Evolutionary conservation across 2,329 filamentous ascomycete species (phyloP), one percentile per base, ranked within the genome.

Genomic region (Fusarium denticulatum): DNA sequence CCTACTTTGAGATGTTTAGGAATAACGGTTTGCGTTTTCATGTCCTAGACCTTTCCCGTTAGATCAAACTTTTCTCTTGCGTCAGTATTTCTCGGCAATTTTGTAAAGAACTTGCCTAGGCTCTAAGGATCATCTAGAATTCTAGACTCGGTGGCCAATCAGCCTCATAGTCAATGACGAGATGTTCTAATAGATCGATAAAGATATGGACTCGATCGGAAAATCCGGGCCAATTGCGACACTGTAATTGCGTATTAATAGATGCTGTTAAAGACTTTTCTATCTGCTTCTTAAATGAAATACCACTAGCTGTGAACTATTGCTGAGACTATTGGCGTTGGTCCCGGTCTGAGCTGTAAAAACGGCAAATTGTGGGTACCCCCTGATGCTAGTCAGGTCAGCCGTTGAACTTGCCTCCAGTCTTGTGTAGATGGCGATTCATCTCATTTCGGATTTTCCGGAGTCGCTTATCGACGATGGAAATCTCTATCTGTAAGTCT

Each of bases 81-180:
- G n/a, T n/a, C n/a, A n/a, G n/a, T n/a, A n/a, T n/a, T n/a, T n/a
- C n/a, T n/a, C n/a, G n/a, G n/a, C n/a, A n/a, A n/a, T n/a, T n/a
- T n/a, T n/a, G n/a, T n/a, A n/a, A 5, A 15, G 7, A 34, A 32
- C 32, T 32, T 6, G 7, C 7, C 14, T 15, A 36, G 34, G 12
- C 18, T 8, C 13, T 28, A 0, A 0, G 5, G 11, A 28, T 28
- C 0, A 28, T 2, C 18, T 28, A 28, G 24, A 46, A n/a, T n/a
- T n/a, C n/a, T n/a, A n/a, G n/a, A n/a, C n/a, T 5, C 2, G 6
- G 22, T n/a, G 11, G 47, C 22, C 7, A 14, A 9, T 6, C 3
- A 50, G 22, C 5, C 47, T 32, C 11, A 8, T 20, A 15, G 13
- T 32, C 3, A 11, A 18, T 32, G 6, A n/a, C 28, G 11, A 32